These are phyloP conservation scores for Neurospora sp. DNA, from an alignment of 495 filamentous ascomycete genomes.

Conservation along the genomic window DNA sequence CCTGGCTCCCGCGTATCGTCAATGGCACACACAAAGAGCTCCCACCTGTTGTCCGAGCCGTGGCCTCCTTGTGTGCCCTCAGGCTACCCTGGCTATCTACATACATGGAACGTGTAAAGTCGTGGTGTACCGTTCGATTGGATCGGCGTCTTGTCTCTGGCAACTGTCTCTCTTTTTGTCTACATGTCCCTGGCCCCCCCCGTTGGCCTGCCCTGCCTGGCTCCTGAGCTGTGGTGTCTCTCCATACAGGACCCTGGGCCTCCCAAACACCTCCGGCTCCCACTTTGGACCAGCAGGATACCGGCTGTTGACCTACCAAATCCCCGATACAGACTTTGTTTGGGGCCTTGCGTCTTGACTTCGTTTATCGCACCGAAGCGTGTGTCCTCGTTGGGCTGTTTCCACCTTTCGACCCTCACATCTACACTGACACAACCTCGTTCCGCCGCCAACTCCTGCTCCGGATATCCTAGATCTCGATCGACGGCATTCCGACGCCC, in stretches of 20 bases:
- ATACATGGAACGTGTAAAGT: neutral
- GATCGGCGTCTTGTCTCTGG: neutral
- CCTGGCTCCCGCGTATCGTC: neutral
- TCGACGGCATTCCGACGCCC: neutral
- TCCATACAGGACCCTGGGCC: neutral
- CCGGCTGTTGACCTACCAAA: neutral
- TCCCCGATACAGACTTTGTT: neutral
- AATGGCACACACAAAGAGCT: neutral
- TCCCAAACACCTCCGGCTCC: neutral
- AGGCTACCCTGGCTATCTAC: neutral
- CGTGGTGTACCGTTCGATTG: neutral
- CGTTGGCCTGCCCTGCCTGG: neutral
- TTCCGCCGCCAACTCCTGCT: neutral
- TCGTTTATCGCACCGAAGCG: slow-evolving; percentile 5
- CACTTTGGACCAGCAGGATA: neutral
- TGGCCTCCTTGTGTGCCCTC: neutral
- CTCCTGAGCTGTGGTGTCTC: neutral
- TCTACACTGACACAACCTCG: neutral
- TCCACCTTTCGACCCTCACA: neutral
- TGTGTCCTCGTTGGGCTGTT: neutral
- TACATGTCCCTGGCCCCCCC: neutral
- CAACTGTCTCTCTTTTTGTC: neutral
- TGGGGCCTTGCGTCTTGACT: neutral
- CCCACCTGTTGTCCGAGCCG: neutral
- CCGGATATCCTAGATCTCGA: slow-evolving; percentile 1